Conservation (phyloP, 345 rosid genomes). For the Populus euphratica region DNA sequence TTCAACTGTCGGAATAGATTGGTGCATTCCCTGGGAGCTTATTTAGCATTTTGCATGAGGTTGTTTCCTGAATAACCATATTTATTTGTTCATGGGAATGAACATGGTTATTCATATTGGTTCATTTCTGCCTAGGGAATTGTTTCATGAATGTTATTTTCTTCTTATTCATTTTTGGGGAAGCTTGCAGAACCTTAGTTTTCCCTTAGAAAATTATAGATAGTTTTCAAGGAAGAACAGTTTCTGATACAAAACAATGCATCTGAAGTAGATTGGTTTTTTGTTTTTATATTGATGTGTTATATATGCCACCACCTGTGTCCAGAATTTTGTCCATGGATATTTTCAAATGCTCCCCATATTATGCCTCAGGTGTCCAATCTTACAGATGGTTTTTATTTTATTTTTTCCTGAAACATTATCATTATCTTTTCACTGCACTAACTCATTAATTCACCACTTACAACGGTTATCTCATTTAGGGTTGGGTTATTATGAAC, state of each 20-base stretch:
- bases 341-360: not conserved
- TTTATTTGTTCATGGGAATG: not conserved
- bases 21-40: not conserved
- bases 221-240: not conserved
- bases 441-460: not conserved
- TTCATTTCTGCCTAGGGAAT: not conserved
- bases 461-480: not conserved
- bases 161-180: not conserved
- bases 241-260: not conserved
- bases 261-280: not conserved
- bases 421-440: not conserved
- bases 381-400: not conserved
- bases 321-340: not conserved
- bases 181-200: not conserved
- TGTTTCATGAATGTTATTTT: not conserved
- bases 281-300: not conserved
- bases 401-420: not conserved
- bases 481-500: not conserved
- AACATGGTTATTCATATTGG: not conserved
- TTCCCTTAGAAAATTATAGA: not conserved
- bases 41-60: not conserved
- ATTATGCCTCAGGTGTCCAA: not conserved
- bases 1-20: not conserved
- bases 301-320: not conserved
- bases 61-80: not conserved